Evolutionary conservation across 2,329 filamentous ascomycete species (phyloP).

Genomic region (Trichoderma citrinoviride): DNA sequence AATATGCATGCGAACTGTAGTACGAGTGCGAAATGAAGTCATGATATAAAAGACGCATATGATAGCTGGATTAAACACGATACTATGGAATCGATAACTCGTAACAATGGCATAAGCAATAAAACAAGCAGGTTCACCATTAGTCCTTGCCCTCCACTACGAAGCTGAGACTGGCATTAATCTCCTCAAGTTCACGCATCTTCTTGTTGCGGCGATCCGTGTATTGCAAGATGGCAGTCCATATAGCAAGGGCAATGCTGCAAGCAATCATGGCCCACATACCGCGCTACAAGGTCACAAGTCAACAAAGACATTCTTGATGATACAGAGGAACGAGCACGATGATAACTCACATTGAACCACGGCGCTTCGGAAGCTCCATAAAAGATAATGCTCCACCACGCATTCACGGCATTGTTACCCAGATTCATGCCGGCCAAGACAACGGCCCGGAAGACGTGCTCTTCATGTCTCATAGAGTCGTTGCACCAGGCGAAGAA

Average conservation of each 20-base stretch:
- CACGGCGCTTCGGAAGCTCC: conserved; percentile 63
- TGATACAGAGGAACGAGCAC: background rate
- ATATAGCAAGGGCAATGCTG: conserved; percentile 57
- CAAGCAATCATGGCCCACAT: conserved; percentile 72
- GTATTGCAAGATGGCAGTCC: conserved; percentile 55
- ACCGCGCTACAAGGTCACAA: conserved; percentile 45
- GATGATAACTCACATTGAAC: conserved; percentile 52
- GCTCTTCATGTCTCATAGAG: conserved; percentile 61
- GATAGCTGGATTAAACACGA: too few species aligned
- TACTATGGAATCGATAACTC: background rate
- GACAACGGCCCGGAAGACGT: conserved; percentile 62
- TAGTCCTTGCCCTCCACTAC: conserved; percentile 9
- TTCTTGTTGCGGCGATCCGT: conserved; percentile 30
- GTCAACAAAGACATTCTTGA: too few species aligned
- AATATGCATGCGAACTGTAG: too few species aligned
- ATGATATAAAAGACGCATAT: too few species aligned
- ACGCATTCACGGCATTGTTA: conserved; percentile 66
- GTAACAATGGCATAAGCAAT: background rate
- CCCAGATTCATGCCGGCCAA: conserved; percentile 70
- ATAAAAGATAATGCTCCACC: conserved; percentile 73
- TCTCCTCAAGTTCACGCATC: background rate
- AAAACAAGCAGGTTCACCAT: background rate
- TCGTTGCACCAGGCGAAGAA: conserved; percentile 78
- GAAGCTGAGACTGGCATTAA: background rate
- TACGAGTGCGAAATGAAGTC: too few species aligned